Base-by-base conservation (phyloP, 1,284 basidiomycete species). In the Trametes polyzona region DNA sequence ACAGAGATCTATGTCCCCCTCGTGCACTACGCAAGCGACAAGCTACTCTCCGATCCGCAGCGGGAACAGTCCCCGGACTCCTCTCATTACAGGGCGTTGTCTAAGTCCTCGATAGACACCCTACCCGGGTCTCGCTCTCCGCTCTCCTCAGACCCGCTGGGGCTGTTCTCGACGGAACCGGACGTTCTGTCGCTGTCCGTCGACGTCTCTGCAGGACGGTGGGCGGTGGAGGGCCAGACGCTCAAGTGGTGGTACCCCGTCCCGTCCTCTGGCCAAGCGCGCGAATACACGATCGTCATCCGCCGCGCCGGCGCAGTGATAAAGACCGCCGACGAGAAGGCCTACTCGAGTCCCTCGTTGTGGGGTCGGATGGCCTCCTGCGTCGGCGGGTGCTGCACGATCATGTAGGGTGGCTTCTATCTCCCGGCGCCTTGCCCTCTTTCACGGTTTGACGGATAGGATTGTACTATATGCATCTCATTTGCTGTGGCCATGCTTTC, bases 1-100 rank as follows among this genome's bases (percentile, higher is more conserved):
- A 96, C 93, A 10, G 93, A 96, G 78, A 88, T 97, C 16, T 98
- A 84, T 70, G 71, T 97, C 0, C 95, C 95, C 1, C 79, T 93
- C 50, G 84, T 96, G n/a, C 95, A 97, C 72, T 98, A 87, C 67
- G 94, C 92, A 4, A 78, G 78, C 11, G 76, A 78, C 14, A 68
- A 67, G 24, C 68, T 76, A 41, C 67, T 80, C 65, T 19, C 66
- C 55, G 41, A 65, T 64, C 21, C 43, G 8, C 36, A 56, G 49
- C 40, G 55, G 35, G 42, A 62, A 21, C 61, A 61, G 37, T 58
- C 58, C 3, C 44, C 36, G 21, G 14, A 53, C 59, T 5, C 58
- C 55, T 11, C 35, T 37, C n/a, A 44, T 57, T 23, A 39, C 23
- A 19, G 44, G 49, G 17, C 46, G 33, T 8, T 47, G n/a, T 60